Evolutionary conservation across 192 early-diverging fungal genomes (phyloP).

Genomic region (Rhizoclosmatium globosum): DNA sequence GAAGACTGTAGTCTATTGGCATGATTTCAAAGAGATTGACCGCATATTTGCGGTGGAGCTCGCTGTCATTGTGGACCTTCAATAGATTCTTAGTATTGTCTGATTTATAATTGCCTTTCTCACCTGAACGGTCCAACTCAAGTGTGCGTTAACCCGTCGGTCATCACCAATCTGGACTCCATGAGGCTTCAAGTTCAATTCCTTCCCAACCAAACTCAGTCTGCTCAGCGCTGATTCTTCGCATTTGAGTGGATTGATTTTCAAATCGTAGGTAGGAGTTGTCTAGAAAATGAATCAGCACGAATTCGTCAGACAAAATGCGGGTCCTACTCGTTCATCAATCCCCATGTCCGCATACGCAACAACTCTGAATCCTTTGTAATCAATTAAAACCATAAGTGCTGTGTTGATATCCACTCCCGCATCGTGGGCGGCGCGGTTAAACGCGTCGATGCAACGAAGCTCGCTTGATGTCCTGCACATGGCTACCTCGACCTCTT

Average conservation of each 20-base stretch:
- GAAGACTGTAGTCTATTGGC: constrained; percentile 47
- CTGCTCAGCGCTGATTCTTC: constrained; percentile 49
- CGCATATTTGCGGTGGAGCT: constrained; percentile 47
- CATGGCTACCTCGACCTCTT: constrained; percentile 44
- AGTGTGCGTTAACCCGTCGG: constrained; percentile 49
- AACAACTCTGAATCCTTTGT: constrained; percentile 67
- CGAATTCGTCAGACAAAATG: constrained; percentile 20
- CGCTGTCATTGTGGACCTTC: constrained; percentile 50
- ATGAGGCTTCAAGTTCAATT: constrained; percentile 56
- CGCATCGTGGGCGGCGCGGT: constrained; percentile 32
- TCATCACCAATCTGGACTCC: constrained; percentile 59
- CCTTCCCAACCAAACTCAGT: constrained; percentile 42
- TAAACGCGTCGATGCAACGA: constrained; percentile 51
- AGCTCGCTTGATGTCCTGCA: constrained; percentile 53
- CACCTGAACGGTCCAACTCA: constrained; percentile 54
- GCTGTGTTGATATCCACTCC: constrained; percentile 49
- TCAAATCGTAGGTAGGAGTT: constrained; percentile 43
- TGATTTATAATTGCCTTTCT: background rate
- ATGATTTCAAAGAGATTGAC: constrained; percentile 55
- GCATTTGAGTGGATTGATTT: constrained; percentile 35
- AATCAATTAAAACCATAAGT: constrained; percentile 61
- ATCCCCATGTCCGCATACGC: constrained; percentile 57
- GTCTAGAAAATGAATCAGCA: constrained; percentile 18
- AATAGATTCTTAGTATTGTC: constrained; percentile 22
- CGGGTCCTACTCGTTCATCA: constrained; percentile 38